Evolutionary conservation across 73 alveolate genomes (phyloP), one percentile per base, ranked within the genome.

Genomic region (Paramecium pentaurelia): DNA sequence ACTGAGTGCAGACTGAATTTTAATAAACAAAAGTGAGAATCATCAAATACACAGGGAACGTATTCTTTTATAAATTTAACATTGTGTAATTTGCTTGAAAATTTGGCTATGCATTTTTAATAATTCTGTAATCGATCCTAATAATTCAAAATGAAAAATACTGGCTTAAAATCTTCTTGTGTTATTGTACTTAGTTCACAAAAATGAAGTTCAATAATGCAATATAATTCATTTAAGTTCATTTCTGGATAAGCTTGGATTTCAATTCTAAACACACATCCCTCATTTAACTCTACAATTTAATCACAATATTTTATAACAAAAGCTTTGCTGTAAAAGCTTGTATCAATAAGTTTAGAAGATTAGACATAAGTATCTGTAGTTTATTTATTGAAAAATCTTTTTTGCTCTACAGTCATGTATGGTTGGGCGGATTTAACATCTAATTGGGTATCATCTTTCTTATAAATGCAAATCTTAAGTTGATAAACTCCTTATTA

Each of bases 241-340:
- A 80, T 42, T 44, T 40, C 44, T 32, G 91, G 91, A 80, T 45
- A 80, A 3, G 91, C 91, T 40, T 80, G 49, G 2, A 80, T 47
- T 49, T 80, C 91, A 14, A 80, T 45, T 47, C 91, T 80, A 45
- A 80, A 80, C 22, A 80, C 91, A 49, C 91, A 80, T 45, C 75
- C 71, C 18, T 80, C 91, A 80, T 80, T 80, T 11, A 80, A 36
- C 22, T 80, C 91, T 18, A 80, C 44, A 47, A 27, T 22, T 80
- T 80, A 80, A 25, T 80, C 91, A 14, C 75, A 80, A 80, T 80
- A 80, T 47, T 80, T 80, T 25, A 80, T 80, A 45, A 80, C 12
- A 47, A 80, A 80, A 36, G 91, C 91, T 44, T 80, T 80, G 27
- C 91, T 80, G 30, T 47, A 80, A 80, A 11, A 80, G 49, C 75